Percentiles rank a stretch among this genome's conserved stretches.
These are phyloP conservation scores for Oxyria digyna DNA, from an alignment of 148 eudicot species.

Conservation along the genomic window DNA sequence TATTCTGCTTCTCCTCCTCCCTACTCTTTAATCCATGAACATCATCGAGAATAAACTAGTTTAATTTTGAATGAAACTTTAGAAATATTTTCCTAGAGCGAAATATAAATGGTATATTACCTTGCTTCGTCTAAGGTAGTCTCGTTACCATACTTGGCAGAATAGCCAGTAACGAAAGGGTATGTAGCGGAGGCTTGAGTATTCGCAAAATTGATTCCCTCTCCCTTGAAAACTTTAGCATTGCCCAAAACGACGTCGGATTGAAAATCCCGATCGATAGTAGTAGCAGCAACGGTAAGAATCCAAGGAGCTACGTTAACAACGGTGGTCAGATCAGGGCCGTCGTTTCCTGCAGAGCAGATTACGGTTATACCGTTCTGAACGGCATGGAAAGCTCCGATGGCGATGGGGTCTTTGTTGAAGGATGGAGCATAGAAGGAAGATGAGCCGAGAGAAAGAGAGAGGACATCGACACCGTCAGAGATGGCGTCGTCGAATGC, in stretches of 20 bases:
- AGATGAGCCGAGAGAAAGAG: constrained; percentile 46
- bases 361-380: constrained; percentile 55
- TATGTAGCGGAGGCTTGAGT: constrained; percentile 27
- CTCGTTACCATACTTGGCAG: constrained; percentile 13
- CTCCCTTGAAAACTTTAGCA: constrained; percentile 45
- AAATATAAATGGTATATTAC: constrained; percentile 6
- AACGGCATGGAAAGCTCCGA: constrained; percentile 64
- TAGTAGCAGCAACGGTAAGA: constrained; percentile 55
- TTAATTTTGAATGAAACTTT: too few species aligned
- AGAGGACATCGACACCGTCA: constrained; percentile 61
- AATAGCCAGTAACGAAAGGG: constrained; percentile 36
- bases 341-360: constrained; percentile 62
- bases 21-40: too few species aligned
- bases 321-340: constrained; percentile 31
- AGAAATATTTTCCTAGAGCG: too few species aligned
- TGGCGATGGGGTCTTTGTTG: constrained; percentile 37
- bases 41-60: too few species aligned
- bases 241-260: constrained; percentile 37
- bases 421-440: constrained; percentile 15
- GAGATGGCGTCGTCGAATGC: constrained; percentile 67
- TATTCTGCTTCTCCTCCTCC: too few species aligned
- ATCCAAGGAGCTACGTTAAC: constrained; percentile 76
- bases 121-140: constrained; percentile 23
- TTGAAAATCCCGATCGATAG: constrained; percentile 52
- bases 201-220: constrained; percentile 42